A percentile compares a stretch with the other conserved stretches of the same genome.
phyloP scores from a whole-genome alignment of 176 grass and related monocot species.

The Aechmea fasciata region DNA sequence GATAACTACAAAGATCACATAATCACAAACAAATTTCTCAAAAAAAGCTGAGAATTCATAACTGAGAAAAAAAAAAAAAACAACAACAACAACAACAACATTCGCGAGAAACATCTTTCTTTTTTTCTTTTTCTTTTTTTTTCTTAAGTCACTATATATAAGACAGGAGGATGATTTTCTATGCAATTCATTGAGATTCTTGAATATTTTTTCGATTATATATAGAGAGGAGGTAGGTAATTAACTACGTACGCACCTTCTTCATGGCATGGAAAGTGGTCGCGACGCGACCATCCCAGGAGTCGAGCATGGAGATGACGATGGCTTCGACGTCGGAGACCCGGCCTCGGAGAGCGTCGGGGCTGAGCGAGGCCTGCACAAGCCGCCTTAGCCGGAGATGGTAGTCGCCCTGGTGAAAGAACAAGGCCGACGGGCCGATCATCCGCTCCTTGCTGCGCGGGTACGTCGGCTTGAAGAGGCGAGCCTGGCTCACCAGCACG shows the following conservation, averaged over 20 bases:
- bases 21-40: not conserved
- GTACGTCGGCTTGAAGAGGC: constrained; percentile 93
- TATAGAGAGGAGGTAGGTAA: not conserved
- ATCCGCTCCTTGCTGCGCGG: constrained; percentile 87
- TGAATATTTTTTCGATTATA: too few relatives aligned
- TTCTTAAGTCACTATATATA: too few relatives aligned
- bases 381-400: constrained; percentile 65
- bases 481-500: constrained; percentile 56
- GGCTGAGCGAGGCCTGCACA: constrained; percentile 57
- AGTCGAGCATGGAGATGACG: constrained; percentile 29
- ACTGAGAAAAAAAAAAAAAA: too few relatives aligned
- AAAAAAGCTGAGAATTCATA: not conserved
- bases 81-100: too few relatives aligned
- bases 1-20: constrained; percentile 20
- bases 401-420: constrained; percentile 97
- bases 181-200: too few relatives aligned
- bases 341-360: constrained; percentile 48
- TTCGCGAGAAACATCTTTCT: too few relatives aligned
- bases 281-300: constrained; percentile 29
- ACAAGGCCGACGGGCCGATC: constrained; percentile 83
- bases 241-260: constrained; percentile 24
- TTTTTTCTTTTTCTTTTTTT: too few relatives aligned
- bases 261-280: constrained; percentile 78
- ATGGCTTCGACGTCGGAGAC: constrained; percentile 51
- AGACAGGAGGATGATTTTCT: too few relatives aligned